Conservation (phyloP, 148 eudicot genomes). For the Arbutus unedo region DNA sequence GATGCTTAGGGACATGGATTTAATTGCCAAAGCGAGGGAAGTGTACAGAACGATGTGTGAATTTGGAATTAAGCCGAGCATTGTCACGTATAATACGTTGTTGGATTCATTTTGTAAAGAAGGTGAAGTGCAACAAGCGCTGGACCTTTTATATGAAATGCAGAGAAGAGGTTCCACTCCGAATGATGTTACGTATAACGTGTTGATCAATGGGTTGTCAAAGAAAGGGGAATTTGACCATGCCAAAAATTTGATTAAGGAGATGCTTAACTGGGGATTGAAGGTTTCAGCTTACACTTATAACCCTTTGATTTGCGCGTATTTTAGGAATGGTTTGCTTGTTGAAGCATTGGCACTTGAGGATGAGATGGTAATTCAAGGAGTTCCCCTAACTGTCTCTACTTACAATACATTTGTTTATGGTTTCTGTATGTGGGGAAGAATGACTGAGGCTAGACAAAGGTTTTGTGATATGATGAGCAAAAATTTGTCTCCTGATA, state of each 20-base stretch:
- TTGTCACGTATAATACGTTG: constrained; percentile 54
- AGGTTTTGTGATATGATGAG: constrained; percentile 39
- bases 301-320: constrained; percentile 51
- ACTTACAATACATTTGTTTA: constrained; percentile 48
- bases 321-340: constrained; percentile 41
- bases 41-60: constrained; percentile 42
- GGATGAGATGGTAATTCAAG: constrained; percentile 44
- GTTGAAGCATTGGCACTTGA: constrained; percentile 37
- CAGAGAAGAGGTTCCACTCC: constrained; percentile 40
- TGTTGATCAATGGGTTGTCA: constrained; percentile 48
- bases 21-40: constrained; percentile 29
- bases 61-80: constrained; percentile 41
- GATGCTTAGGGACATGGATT: constrained; percentile 43
- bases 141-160: constrained; percentile 45
- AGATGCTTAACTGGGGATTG: constrained; percentile 41
- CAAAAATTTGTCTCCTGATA: constrained; percentile 41
- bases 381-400: constrained; percentile 40
- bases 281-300: constrained; percentile 49
- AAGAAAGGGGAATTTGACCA: constrained; percentile 40
- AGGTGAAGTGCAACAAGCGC: constrained; percentile 40
- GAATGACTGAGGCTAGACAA: constrained; percentile 39
- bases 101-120: constrained; percentile 49
- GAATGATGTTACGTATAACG: constrained; percentile 51
- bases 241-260: constrained; percentile 39
- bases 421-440: constrained; percentile 45